phyloP scores from a whole-genome alignment of 2,329 filamentous ascomycete genomes.

The Tolypocladium ovalisporum region DNA sequence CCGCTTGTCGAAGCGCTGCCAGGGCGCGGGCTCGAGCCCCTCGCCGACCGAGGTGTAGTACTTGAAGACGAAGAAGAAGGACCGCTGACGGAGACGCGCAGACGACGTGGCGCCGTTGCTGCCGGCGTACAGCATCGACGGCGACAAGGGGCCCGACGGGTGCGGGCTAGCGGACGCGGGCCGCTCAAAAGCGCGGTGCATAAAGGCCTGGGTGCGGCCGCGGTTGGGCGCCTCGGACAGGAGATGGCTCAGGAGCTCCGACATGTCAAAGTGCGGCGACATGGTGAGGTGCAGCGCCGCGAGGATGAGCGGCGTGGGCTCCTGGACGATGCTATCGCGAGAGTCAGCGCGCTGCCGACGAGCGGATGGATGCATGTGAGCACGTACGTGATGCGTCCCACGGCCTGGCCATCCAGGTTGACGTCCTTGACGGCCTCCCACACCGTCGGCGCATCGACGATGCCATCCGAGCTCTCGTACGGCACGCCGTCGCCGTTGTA shows the following conservation, averaged over 20 bases:
- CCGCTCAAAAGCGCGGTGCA: conserved; percentile 36
- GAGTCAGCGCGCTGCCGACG: conserved; percentile 1
- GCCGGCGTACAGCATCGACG: conserved; percentile 3
- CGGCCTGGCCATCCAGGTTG: conserved; percentile 26
- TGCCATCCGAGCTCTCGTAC: conserved; percentile 13
- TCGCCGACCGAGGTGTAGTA: conserved; percentile 52
- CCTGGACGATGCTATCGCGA: conserved; percentile 39
- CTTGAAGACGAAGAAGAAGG: conserved; percentile 54
- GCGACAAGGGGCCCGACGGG: conserved; percentile 7
- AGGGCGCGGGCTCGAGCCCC: conserved; percentile 44
- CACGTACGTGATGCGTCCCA: conserved; percentile 44
- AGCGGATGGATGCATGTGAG: conserved; percentile 10
- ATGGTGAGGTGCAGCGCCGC: conserved; percentile 49
- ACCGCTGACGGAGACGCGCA: conserved; percentile 35
- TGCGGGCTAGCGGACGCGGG: conserved; percentile 7
- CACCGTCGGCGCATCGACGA: conserved; percentile 27
- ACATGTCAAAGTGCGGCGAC: conserved; percentile 48
- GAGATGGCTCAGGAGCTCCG: conserved; percentile 45
- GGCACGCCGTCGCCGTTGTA: conserved; percentile 12
- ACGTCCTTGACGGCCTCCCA: conserved; percentile 30
- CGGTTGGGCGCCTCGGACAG: conserved; percentile 34
- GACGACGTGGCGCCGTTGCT: conserved; percentile 6
- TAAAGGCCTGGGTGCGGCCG: conserved; percentile 33
- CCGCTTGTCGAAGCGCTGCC: conserved; percentile 45
- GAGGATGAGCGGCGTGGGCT: conserved; percentile 49